phyloP scores from a whole-genome alignment of 495 filamentous ascomycete genomes.

The Aspergillus kassunensis region DNA sequence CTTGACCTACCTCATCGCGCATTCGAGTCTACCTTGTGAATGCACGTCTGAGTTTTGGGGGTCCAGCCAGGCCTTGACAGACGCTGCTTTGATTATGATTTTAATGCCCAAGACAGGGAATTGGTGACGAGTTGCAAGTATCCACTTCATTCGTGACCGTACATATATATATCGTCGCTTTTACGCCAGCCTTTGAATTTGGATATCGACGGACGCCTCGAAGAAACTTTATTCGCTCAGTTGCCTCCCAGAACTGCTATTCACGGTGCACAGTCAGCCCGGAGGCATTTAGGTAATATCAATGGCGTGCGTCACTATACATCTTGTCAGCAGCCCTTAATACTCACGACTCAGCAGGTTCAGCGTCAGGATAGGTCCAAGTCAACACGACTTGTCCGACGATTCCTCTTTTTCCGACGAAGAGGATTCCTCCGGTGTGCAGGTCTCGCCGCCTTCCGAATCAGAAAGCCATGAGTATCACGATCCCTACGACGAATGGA shows the following conservation, averaged over 20 bases:
- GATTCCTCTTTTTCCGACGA: constrained; percentile 45
- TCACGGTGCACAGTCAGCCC: not conserved
- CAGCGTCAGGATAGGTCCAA: constrained; percentile 47
- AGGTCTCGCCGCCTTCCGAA: constrained; percentile 43
- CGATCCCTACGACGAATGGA: constrained; percentile 51
- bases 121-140: not conserved
- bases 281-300: not conserved
- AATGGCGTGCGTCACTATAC: constrained; percentile 19
- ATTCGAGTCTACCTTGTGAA: not conserved
- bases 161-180: not conserved
- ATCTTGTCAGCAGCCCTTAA: not conserved
- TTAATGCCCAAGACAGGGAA: not conserved
- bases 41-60: not conserved
- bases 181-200: not conserved
- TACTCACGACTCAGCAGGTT: constrained; percentile 31
- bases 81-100: not conserved
- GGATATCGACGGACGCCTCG: not conserved
- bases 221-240: not conserved
- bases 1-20: not conserved
- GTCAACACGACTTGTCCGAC: constrained; percentile 38
- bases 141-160: not conserved
- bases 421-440: constrained; percentile 52
- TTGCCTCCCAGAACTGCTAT: not conserved
- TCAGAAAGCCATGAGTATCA: constrained; percentile 49
- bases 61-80: not conserved